A percentile compares a stretch with the other conserved stretches of the same genome.
phyloP scores from a whole-genome alignment of 805 yeast genomes.

The Wickerhamomyces bovis region DNA sequence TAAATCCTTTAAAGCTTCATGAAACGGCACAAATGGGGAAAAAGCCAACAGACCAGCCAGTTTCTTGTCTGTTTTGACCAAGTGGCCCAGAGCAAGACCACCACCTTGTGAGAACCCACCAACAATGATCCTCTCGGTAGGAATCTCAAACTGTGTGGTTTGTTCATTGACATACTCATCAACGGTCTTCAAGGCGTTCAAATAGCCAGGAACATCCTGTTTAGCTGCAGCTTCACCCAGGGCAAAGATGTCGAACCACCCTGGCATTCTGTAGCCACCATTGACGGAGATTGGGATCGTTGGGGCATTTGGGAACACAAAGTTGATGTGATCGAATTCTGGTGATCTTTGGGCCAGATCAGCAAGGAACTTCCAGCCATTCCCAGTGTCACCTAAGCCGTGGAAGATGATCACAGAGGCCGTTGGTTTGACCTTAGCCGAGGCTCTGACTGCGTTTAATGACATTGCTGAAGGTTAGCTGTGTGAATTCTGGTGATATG shows the following conservation, averaged over 20 bases:
- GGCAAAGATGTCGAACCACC: slow-evolving; percentile 78
- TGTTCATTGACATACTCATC: slow-evolving; percentile 43
- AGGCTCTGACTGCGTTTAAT: slow-evolving; percentile 26
- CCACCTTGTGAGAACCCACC: slow-evolving; percentile 98
- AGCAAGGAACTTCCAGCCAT: slow-evolving; percentile 84
- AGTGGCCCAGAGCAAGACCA: slow-evolving; percentile 62
- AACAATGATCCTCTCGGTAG: slow-evolving; percentile 64
- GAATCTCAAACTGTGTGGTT: slow-evolving; percentile 41
- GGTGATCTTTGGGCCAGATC: slow-evolving; percentile 44
- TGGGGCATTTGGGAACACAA: slow-evolving; percentile 92
- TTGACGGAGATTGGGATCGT: slow-evolving; percentile 58
- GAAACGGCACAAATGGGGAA: slow-evolving; percentile 60
- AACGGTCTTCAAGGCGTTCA: slow-evolving; percentile 41
- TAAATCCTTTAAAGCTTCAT: slow-evolving; percentile 13
- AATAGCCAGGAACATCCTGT: slow-evolving; percentile 49
- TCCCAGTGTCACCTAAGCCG: slow-evolving; percentile 89
- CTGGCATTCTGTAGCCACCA: slow-evolving; percentile 63
- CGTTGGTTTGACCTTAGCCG: slow-evolving; percentile 34
- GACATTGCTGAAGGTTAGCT: slow-evolving; percentile 4
- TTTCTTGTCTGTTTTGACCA: slow-evolving; percentile 47
- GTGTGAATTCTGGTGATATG: neutral
- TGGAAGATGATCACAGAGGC: slow-evolving; percentile 76
- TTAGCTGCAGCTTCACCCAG: slow-evolving; percentile 39
- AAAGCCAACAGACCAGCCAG: slow-evolving; percentile 74
- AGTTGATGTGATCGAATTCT: slow-evolving; percentile 52